Conservation (phyloP, 805 yeast species). For the Nakazawaea pomicola region DNA sequence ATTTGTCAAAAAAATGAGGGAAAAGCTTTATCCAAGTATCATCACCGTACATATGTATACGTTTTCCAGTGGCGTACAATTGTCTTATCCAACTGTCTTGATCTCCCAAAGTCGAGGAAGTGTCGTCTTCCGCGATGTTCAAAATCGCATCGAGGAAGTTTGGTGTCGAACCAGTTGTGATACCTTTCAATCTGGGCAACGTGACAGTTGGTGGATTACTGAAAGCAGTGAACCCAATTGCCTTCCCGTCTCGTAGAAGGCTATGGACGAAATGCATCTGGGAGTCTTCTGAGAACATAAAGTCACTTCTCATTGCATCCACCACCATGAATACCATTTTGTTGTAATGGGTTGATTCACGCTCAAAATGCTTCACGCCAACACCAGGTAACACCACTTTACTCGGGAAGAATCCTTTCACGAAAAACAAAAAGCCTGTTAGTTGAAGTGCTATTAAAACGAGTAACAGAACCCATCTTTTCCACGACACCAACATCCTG, state of each 20-base stretch:
- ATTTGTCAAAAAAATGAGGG: conserved; percentile 58
- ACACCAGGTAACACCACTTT: conserved; percentile 69
- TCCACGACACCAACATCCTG: conserved; percentile 8
- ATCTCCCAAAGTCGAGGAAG: conserved; percentile 54
- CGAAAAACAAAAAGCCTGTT: conserved; percentile 56
- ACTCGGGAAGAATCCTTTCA: conserved; percentile 89
- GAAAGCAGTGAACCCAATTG: conserved; percentile 84
- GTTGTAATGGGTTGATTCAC: conserved; percentile 43
- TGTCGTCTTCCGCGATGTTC: conserved; percentile 89
- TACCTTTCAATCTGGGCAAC: conserved; percentile 85
- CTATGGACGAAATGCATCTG: conserved; percentile 63
- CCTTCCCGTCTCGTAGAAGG: conserved; percentile 60
- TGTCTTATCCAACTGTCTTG: conserved; percentile 91
- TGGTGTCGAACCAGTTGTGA: conserved; percentile 93
- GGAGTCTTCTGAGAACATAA: conserved; percentile 63
- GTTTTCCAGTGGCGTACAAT: conserved; percentile 35
- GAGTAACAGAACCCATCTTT: conserved; percentile 17
- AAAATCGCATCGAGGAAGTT: conserved; percentile 90
- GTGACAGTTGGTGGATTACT: conserved; percentile 98
- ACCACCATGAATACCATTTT: conserved; percentile 78
- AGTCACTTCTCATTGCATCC: conserved; percentile 91
- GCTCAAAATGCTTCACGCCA: conserved; percentile 28
- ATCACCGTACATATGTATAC: conserved; percentile 87
- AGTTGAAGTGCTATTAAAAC: conserved; percentile 33
- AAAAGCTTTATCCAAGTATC: conserved; percentile 96